These are phyloP conservation scores for Cytospora leucostoma DNA, from an alignment of 2,329 filamentous ascomycete species.

Conservation along the genomic window DNA sequence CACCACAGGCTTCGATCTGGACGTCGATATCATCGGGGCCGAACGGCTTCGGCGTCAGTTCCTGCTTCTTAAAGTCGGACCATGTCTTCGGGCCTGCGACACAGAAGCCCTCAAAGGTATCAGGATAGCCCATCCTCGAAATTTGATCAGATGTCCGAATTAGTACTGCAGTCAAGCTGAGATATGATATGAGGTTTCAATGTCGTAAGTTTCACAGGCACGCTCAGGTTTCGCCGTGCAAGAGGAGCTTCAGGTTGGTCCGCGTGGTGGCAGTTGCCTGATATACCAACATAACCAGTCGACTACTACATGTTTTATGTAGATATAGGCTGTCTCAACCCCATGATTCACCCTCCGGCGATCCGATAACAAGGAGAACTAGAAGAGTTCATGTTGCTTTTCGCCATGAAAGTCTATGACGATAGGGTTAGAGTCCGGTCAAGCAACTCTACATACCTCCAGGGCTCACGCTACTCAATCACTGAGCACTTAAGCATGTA, in stretches of 20 bases:
- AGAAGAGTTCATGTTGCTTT: not conserved
- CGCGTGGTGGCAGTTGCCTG: not conserved
- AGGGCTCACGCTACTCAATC: too few species aligned
- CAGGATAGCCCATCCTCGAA: slow-evolving; percentile 45
- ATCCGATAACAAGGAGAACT: too few species aligned
- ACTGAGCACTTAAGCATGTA: not conserved
- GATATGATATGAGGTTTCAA: not conserved
- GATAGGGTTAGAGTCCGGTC: not conserved
- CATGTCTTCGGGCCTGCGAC: slow-evolving; percentile 45
- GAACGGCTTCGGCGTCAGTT: slow-evolving; percentile 62
- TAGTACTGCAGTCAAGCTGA: not conserved
- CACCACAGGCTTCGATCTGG: slow-evolving; percentile 68
- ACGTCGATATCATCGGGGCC: slow-evolving; percentile 71
- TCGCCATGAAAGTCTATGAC: not conserved
- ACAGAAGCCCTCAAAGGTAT: slow-evolving; percentile 47
- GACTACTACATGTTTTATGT: not conserved
- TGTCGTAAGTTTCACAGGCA: not conserved
- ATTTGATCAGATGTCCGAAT: not conserved
- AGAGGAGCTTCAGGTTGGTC: not conserved
- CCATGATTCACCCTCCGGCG: not conserved
- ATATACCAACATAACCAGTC: not conserved
- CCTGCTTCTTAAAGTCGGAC: slow-evolving; percentile 43
- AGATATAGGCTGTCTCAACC: not conserved
- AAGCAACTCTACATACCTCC: not conserved
- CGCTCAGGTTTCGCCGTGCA: too few species aligned